Evolutionary conservation across 2,329 filamentous ascomycete species (phyloP), one percentile per base, ranked within the genome.

Genomic region (Fusarium acutatum): DNA sequence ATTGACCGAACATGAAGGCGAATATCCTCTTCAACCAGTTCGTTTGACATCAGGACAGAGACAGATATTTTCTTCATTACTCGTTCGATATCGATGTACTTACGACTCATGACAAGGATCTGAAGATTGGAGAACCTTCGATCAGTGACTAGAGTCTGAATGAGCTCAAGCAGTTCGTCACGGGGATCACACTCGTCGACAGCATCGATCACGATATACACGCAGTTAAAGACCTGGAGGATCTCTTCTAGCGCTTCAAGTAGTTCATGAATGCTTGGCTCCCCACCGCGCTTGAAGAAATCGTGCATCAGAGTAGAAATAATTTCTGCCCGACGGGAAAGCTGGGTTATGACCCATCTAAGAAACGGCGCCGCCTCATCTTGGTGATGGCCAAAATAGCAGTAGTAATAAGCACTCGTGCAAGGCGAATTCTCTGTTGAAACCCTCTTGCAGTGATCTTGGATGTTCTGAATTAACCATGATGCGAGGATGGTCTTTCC

Each of bases 381-480:
- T 17, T 59, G 41, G 3, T 49, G 20, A 1, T 37, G 41, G 2
- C 41, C 30, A 0, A 49, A 35, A 24, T 37, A 49, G 5, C 56
- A 49, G 24, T 49, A 49, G 8, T 49, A 49, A 18, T 49, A 59
- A 1, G 0, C 2, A 1, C 37, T 56, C 8, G 3, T 1, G 1
- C 15, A 30, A 20, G 32, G 32, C 1, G 17, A 0, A 2, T 9
- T 6, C 1, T 6, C 3, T 13, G 20, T 37, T 0, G 24, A 35
- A 1, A 17, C 11, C 0, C 1, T 24, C 0, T 20, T 3, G 6
- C 41, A 59, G 3, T 59, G 9, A 0, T 0, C 2, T 22, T 20
- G 24, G 2, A 7, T 3, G 2, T 28, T 26, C 30, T 11, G 2
- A 0, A 49, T 38, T 1, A 34, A 0, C 41, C 22, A 49, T 0